Percentiles rank a stretch among this genome's conserved stretches.
phyloP scores from a whole-genome alignment of 441 rosid genomes.

The Manihot esculenta region DNA sequence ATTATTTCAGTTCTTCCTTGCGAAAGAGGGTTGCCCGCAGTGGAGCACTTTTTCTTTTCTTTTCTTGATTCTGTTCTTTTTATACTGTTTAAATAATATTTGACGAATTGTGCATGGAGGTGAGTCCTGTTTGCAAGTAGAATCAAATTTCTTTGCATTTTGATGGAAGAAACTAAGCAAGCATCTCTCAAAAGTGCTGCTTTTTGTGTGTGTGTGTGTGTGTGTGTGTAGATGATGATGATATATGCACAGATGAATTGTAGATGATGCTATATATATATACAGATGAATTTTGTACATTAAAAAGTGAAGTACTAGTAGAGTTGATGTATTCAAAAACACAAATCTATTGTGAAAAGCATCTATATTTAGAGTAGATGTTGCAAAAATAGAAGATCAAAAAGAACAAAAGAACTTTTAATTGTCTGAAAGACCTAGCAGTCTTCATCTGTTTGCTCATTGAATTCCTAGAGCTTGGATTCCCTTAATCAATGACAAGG shows the following conservation, averaged over 20 bases:
- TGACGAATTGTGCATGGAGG: background rate
- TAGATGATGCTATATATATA: background rate
- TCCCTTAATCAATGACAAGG: slow-evolving; percentile 63
- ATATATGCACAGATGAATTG: no score
- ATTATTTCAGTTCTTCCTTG: background rate
- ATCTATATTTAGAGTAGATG: slow-evolving; percentile 24
- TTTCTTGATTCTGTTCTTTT: slow-evolving; percentile 5
- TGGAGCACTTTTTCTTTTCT: background rate
- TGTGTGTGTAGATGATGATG: no score
- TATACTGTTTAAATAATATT: background rate
- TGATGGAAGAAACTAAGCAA: background rate
- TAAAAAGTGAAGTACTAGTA: background rate
- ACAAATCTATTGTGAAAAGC: slow-evolving; percentile 20
- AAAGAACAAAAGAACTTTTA: slow-evolving; percentile 12
- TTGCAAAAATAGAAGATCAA: background rate
- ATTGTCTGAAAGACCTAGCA: slow-evolving; percentile 3
- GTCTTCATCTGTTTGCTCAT: slow-evolving; percentile 26
- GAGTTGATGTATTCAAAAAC: slow-evolving; percentile 7
- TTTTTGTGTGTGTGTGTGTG: background rate
- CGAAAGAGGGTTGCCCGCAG: background rate
- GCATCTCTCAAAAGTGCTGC: background rate
- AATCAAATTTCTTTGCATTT: background rate
- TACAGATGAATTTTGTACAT: background rate
- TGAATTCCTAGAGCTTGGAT: slow-evolving; percentile 88
- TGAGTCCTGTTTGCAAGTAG: background rate